phyloP scores from a whole-genome alignment of 306 rosid species.

The Luffa acutangula region DNA sequence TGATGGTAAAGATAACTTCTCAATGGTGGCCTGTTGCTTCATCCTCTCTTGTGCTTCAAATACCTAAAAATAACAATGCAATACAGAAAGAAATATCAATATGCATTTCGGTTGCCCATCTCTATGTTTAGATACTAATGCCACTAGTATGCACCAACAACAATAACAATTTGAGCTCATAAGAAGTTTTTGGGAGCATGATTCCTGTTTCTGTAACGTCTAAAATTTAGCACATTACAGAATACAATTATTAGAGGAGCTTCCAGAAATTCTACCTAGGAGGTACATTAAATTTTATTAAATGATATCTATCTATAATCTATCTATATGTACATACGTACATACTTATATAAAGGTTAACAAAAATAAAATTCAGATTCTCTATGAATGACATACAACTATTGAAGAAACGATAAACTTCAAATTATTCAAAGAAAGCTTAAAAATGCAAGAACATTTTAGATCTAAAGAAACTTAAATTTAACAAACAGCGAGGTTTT shows the following conservation, averaged over 20 bases:
- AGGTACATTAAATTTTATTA: background rate
- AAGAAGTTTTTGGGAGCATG: background rate
- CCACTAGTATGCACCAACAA: background rate
- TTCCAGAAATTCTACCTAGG: background rate
- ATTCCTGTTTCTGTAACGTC: background rate
- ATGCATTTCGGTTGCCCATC: background rate
- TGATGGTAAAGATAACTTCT: slow-evolving; percentile 55
- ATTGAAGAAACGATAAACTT: background rate
- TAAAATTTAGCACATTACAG: background rate
- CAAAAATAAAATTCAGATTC: background rate
- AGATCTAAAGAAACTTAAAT: background rate
- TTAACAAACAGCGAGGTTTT: background rate
- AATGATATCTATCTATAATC: background rate
- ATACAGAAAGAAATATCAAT: background rate
- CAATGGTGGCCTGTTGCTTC: slow-evolving; percentile 68
- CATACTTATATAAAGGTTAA: background rate
- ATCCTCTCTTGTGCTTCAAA: slow-evolving; percentile 91
- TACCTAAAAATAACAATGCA: slow-evolving; percentile 32
- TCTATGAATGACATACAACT: background rate
- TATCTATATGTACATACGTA: background rate
- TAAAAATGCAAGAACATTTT: background rate
- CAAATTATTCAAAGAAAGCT: background rate
- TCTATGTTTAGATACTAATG: background rate
- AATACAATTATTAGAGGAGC: background rate
- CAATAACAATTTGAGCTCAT: background rate